Base-by-base conservation (phyloP, 2,329 filamentous ascomycete species). In the Talaromyces islandicus region DNA sequence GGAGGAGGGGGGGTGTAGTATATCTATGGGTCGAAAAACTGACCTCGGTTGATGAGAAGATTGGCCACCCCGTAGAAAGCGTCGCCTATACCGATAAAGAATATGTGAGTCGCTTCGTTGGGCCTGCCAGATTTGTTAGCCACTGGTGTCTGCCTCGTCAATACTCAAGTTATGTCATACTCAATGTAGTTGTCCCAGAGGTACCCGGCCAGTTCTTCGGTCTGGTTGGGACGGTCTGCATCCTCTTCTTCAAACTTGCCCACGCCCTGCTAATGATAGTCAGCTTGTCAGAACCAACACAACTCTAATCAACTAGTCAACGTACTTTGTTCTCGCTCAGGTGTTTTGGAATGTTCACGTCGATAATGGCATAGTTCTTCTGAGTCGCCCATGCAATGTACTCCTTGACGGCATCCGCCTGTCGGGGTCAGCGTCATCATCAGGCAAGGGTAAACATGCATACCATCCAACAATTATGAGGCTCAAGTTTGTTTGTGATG, bases 161-260 rank as follows among this genome's bases (percentile, higher is more conserved):
- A 51, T 50, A 11, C 9, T 61, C 12, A 43, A 41, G 32, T 30
- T 50, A 21, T 17, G 66, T 6, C 79, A 67, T 74, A 85, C 79
- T 96, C 90, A 21, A 99, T 86, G 70, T 97, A 97, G 70, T 99
- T 99, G 67, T 97, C 92, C 94, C 94, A 99, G 14, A 99, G 79
- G 69, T 96, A 97, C 62, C 84, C 86, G 4, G 93, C 85, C 11
- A 97, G 78, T 62, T 93, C 87, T 63, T 89, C 86, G 0, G 81
- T 83, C 58, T 80, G 80, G 25, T 72, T 72, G 62, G 85, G 87
- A 72, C 85, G 84, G 58, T 70, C 75, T 66, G 65, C 76, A 61
- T 76, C 70, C 9, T 77, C 73, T 7, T 80, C 78, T 63, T 88
- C 72, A 50, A 81, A 75, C 63, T 65, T 67, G 21, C 64, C 66